These are phyloP conservation scores for Anacardium occidentale DNA, from an alignment of 345 rosid genomes.

Conservation along the genomic window DNA sequence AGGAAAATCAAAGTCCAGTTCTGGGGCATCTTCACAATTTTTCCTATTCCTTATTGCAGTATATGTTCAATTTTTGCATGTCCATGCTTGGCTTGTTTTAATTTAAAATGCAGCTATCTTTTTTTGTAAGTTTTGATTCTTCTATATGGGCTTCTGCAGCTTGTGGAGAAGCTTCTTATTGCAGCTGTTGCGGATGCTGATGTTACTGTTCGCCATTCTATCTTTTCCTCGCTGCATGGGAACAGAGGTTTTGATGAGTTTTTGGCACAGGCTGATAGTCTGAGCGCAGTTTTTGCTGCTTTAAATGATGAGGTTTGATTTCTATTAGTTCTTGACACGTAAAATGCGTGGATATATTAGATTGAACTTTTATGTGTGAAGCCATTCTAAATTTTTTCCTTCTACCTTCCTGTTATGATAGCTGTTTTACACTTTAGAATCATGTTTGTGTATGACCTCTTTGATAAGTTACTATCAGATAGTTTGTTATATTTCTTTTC, in stretches of 20 bases:
- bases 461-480: neutral
- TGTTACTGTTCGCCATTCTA: slow-evolving; percentile 87
- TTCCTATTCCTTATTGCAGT: no score
- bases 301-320: slow-evolving; percentile 88
- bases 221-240: slow-evolving; percentile 71
- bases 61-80: slow-evolving; percentile 1
- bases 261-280: slow-evolving; percentile 92
- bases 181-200: slow-evolving; percentile 98
- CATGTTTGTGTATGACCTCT: neutral
- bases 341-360: neutral
- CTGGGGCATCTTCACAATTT: no score
- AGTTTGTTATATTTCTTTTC: neutral
- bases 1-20: no score
- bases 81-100: neutral
- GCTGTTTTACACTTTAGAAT: neutral
- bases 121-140: slow-evolving; percentile 3
- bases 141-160: slow-evolving; percentile 52
- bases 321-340: slow-evolving; percentile 9
- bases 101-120: neutral
- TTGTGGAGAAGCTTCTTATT: slow-evolving; percentile 96
- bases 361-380: neutral
- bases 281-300: slow-evolving; percentile 96
- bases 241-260: slow-evolving; percentile 91
- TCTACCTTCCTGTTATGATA: neutral
- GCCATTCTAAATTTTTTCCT: slow-evolving; percentile 3